A percentile compares a stretch with the other conserved stretches of the same genome.
phyloP scores from a whole-genome alignment of 148 eudicot genomes.

The Amaranthus cruentus region DNA sequence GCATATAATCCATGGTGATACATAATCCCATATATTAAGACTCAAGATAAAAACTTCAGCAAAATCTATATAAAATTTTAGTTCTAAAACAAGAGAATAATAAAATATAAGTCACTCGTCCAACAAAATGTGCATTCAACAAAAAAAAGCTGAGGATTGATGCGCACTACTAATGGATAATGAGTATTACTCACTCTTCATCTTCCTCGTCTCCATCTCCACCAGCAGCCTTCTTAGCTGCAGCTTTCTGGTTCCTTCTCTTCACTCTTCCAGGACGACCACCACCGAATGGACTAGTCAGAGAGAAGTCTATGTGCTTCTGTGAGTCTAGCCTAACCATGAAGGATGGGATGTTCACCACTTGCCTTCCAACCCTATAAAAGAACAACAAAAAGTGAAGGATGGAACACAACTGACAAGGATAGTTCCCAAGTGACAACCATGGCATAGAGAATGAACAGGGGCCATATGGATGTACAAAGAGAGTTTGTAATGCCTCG shows the following conservation, averaged over 20 bases:
- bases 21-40: background rate
- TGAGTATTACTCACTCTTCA: slow-evolving; percentile 32
- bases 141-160: background rate
- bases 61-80: background rate
- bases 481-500: too few relatives aligned
- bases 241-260: slow-evolving; percentile 50
- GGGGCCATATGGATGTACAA: too few relatives aligned
- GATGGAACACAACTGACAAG: background rate
- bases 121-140: slow-evolving; percentile 8
- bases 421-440: too few relatives aligned
- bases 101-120: background rate
- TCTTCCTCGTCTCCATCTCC: slow-evolving; percentile 54
- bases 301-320: slow-evolving; percentile 52
- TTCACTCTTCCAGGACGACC: slow-evolving; percentile 59
- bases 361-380: slow-evolving; percentile 50
- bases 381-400: background rate
- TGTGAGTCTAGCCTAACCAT: slow-evolving; percentile 57
- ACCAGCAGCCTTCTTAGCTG: slow-evolving; percentile 54
- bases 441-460: too few relatives aligned
- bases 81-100: slow-evolving; percentile 4
- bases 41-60: slow-evolving; percentile 8
- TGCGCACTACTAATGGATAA: background rate
- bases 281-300: slow-evolving; percentile 55
- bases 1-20: background rate
- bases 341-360: slow-evolving; percentile 51